Evolutionary conservation across 1,284 basidiomycete species (phyloP).

Genomic region (Crocinoboletus sp.): DNA sequence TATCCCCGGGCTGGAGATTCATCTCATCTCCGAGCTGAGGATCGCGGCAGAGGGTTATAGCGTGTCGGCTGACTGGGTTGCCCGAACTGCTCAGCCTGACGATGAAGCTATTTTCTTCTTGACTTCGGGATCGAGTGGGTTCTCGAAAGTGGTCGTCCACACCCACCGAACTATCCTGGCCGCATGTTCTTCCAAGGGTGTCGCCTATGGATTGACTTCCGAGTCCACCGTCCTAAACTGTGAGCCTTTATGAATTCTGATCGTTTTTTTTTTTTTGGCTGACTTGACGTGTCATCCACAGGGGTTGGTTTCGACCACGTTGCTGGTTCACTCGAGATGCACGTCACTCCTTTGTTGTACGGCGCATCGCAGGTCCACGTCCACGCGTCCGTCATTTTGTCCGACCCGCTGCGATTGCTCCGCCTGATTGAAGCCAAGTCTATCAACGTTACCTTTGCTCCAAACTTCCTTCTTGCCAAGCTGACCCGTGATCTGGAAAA

Average conservation of each 20-base stretch:
- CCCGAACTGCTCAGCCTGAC: conserved; percentile 14
- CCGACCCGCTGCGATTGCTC: conserved; percentile 21
- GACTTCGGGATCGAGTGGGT: conserved; percentile 35
- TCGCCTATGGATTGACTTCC: conserved; percentile 23
- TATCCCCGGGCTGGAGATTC: conserved; percentile 22
- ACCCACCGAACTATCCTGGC: conserved; percentile 30
- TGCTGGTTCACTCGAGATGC: conserved; percentile 34
- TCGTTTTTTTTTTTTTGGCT: not conserved
- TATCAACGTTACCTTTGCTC: conserved; percentile 33
- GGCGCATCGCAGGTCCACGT: conserved; percentile 29
- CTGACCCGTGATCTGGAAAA: conserved; percentile 31
- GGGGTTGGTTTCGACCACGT: conserved; percentile 38
- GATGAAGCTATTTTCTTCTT: conserved; percentile 29
- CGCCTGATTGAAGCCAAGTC: conserved; percentile 25
- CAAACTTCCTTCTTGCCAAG: conserved; percentile 41
- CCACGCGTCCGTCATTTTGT: conserved; percentile 25
- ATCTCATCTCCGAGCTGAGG: conserved; percentile 20
- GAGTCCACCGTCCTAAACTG: conserved; percentile 24
- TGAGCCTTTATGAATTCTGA: conserved; percentile 5
- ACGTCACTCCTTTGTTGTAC: conserved; percentile 23
- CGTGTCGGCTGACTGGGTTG: conserved; percentile 15
- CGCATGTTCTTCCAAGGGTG: conserved; percentile 23
- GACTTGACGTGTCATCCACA: conserved; percentile 1
- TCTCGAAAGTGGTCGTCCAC: conserved; percentile 34
- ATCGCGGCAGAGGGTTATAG: conserved; percentile 10